phyloP scores from a whole-genome alignment of 1,284 basidiomycete species.

The Rhodotorula sp. region DNA sequence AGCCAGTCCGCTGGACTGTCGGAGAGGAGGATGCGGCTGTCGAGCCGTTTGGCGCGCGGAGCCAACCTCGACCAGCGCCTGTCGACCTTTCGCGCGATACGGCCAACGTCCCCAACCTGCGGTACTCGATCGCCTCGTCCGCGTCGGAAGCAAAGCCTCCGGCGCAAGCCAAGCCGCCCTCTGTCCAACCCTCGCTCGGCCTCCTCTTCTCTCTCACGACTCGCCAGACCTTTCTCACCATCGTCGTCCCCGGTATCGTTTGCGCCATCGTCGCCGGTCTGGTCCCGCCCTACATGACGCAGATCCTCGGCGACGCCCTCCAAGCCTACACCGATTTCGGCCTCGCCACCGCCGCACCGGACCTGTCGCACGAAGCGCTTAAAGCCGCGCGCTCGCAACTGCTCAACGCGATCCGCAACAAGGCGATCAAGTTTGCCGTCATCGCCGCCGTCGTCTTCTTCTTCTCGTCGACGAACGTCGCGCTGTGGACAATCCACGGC shows the following conservation, averaged over 20 bases:
- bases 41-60: neutral
- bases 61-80: conserved; percentile 2
- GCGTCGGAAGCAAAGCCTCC: neutral
- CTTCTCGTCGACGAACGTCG: conserved; percentile 56
- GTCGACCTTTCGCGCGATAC: conserved; percentile 11
- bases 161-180: neutral
- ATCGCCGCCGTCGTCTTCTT: conserved; percentile 67
- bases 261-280: conserved; percentile 70
- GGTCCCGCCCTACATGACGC: conserved; percentile 90
- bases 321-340: conserved; percentile 65
- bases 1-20: neutral
- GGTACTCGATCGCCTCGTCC: conserved; percentile 16
- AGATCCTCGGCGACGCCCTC: conserved; percentile 81
- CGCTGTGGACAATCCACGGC: conserved; percentile 81
- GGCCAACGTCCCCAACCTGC: conserved; percentile 8
- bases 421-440: conserved; percentile 67
- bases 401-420: conserved; percentile 60
- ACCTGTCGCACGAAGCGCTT: conserved; percentile 52
- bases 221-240: conserved; percentile 7
- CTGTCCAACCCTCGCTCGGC: conserved; percentile 16
- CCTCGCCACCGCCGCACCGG: conserved; percentile 47
- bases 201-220: conserved; percentile 36
- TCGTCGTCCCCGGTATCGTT: conserved; percentile 66
- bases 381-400: conserved; percentile 55
- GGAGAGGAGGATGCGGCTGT: neutral